Evolutionary conservation across 2,329 filamentous ascomycete species (phyloP), one percentile per base, ranked within the genome.

Genomic region (Colletotrichum sp.): DNA sequence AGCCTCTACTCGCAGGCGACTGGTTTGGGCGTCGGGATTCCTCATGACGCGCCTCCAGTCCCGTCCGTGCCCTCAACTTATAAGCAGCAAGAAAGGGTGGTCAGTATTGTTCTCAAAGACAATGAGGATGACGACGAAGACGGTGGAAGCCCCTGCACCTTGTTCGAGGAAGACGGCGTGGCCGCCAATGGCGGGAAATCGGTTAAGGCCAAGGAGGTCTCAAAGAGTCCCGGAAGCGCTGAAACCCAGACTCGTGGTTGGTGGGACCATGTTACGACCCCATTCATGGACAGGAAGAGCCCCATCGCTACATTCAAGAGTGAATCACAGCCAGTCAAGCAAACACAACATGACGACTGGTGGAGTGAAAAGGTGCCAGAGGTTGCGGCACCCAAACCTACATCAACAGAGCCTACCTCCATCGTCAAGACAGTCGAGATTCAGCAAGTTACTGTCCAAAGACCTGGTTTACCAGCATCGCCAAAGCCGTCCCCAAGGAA

Each of bases 201-300:
- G 8, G 76, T 80, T 51, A 85, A 82, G 69, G 79, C 82, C 16
- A 86, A 84, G 66, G 82, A 80, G 9, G 78, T 81, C 11, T 79
- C 81, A 61, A 63, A 84, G 76, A 82, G 84, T 55, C 81, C 87
- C 58, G 82, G 87, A 62, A 90, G 89, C 54, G 90, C 89, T 33
- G 88, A 86, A 55, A 88, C 90, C 13, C 88, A 87, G 69, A 93
- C 92, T 31, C 87, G 88, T 73, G 93, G 93, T 24, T 95, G 93
- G 93, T 95, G 93, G 93, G 94, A 94, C 78, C 88, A 94, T 76
- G 90, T 95, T 69, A 92, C 90, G 9, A 94, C 93, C 2, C 93
- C 93, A 0, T 95, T 95, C 78, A 78, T 83, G 18, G 86, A 88
- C 78, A 87, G 77, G 78, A 82, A 71, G 62, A 76, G 76, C 54